Evolutionary conservation across 164 flowering plant genomes (phyloP).

Genomic region (Taxillus chinensis): DNA sequence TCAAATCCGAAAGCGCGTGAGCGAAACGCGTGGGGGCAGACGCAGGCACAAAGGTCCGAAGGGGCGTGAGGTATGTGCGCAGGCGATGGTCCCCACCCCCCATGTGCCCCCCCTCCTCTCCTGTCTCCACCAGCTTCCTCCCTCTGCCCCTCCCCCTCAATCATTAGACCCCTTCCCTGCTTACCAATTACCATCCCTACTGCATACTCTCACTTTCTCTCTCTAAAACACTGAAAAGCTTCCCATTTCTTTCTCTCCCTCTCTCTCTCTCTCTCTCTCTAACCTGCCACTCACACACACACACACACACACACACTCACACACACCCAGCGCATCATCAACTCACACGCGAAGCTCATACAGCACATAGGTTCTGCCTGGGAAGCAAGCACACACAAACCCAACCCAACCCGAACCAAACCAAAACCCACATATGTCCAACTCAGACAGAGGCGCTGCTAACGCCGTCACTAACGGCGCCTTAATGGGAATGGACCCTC

Average conservation of each 20-base stretch:
- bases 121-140: constrained; percentile 97
- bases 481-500: constrained; percentile 16
- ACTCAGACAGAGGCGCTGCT: constrained; percentile 19
- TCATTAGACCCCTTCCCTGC: constrained; percentile 40
- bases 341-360: too few relatives aligned
- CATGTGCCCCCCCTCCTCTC: constrained; percentile 71
- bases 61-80: constrained; percentile 19
- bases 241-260: neutral
- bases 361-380: too few relatives aligned
- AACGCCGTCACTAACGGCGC: constrained; percentile 34
- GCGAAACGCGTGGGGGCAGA: constrained; percentile 2
- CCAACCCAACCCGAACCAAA: too few relatives aligned
- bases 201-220: constrained; percentile 9
- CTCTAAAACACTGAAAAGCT: neutral
- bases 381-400: too few relatives aligned
- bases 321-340: constrained; percentile 5
- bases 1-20: neutral
- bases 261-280: constrained; percentile 3
- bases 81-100: constrained; percentile 38
- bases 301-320: neutral
- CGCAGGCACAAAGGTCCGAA: neutral
- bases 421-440: constrained; percentile 20
- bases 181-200: constrained; percentile 10
- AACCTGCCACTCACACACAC: neutral
- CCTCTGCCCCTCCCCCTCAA: constrained; percentile 22